phyloP scores from a whole-genome alignment of 495 filamentous ascomycete species.

The Cryomyces antarcticus region DNA sequence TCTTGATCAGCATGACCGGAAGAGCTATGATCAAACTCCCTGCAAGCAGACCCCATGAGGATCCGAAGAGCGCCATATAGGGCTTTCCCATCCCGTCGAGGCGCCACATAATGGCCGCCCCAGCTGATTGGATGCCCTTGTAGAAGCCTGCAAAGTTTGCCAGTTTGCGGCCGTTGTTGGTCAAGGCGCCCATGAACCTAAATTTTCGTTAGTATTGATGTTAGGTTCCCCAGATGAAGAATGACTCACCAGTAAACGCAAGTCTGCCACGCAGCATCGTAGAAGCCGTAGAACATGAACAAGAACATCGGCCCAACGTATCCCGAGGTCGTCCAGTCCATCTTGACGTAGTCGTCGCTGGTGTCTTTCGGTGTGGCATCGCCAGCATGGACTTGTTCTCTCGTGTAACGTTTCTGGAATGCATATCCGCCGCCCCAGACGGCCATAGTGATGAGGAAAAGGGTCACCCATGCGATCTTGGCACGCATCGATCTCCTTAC shows the following conservation, averaged over 20 bases:
- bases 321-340: constrained; percentile 44
- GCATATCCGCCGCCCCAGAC: constrained; percentile 82
- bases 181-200: constrained; percentile 82
- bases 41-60: constrained; percentile 53
- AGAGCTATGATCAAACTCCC: constrained; percentile 53
- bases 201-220: background rate
- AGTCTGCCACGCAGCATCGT: constrained; percentile 73
- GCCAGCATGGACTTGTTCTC: constrained; percentile 18
- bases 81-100: constrained; percentile 32
- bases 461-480: constrained; percentile 40
- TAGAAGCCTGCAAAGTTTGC: constrained; percentile 93
- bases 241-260: constrained; percentile 62
- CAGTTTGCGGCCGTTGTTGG: constrained; percentile 75
- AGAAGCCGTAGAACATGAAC: constrained; percentile 88
- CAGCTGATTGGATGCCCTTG: constrained; percentile 94
- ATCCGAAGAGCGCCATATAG: constrained; percentile 33
- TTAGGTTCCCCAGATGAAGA: background rate
- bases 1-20: constrained; percentile 57
- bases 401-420: constrained; percentile 46
- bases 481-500: constrained; percentile 55
- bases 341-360: constrained; percentile 16
- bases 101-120: constrained; percentile 70
- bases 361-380: constrained; percentile 11
- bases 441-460: constrained; percentile 56
- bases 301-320: constrained; percentile 75